These are phyloP conservation scores for Penicillium roqueforti DNA, from an alignment of 495 filamentous ascomycete genomes.

Conservation along the genomic window DNA sequence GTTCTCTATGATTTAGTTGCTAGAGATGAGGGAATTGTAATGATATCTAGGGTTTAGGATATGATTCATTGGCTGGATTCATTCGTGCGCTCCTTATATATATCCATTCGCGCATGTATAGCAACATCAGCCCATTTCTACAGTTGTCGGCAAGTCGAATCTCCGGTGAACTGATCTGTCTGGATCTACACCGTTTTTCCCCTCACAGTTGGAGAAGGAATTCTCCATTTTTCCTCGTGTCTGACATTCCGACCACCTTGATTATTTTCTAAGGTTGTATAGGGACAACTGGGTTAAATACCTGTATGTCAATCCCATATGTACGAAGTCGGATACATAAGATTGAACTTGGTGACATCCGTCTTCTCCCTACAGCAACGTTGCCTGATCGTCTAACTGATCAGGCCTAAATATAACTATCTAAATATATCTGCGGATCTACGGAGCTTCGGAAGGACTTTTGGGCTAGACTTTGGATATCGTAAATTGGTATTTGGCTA, in stretches of 20 bases:
- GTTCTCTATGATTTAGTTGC: not conserved
- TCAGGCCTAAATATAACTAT: not conserved
- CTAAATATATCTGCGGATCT: too few relatives aligned
- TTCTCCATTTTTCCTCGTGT: not conserved
- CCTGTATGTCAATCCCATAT: too few relatives aligned
- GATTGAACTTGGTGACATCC: not conserved
- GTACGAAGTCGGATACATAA: too few relatives aligned
- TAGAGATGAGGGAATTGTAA: not conserved
- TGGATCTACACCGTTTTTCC: conserved; percentile 28
- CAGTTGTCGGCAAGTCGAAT: conserved; percentile 16
- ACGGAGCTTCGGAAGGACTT: not conserved
- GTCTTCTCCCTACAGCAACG: not conserved
- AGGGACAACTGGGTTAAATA: not conserved
- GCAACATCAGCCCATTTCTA: not conserved
- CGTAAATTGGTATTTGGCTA: conserved; percentile 8
- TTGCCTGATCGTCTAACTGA: not conserved
- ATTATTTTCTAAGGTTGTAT: too few relatives aligned
- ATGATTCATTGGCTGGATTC: not conserved
- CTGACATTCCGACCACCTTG: not conserved
- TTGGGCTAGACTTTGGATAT: not conserved
- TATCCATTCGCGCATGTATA: not conserved
- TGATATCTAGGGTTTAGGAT: not conserved
- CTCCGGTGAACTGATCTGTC: conserved; percentile 36
- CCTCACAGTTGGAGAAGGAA: conserved; percentile 35
- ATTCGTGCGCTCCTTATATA: too few relatives aligned